Evolutionary conservation across 495 filamentous ascomycete species (phyloP).

Genomic region (Xylaria venustula): DNA sequence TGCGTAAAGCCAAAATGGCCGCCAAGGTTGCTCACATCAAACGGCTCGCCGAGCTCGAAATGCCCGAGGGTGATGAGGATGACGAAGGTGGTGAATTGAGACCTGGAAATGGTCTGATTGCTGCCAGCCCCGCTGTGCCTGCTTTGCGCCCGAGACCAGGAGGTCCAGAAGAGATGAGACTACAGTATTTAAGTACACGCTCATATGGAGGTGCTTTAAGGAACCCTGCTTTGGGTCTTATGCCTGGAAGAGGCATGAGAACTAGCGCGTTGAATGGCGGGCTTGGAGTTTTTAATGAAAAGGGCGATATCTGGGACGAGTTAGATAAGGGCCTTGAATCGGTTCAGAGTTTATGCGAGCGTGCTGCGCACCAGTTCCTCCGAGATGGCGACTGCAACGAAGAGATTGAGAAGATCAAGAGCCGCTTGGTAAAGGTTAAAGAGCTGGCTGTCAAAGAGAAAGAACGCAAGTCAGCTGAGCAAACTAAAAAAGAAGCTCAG

Average conservation of each 20-base stretch:
- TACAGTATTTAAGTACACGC: slow-evolving; percentile 35
- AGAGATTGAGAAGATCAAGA: slow-evolving; percentile 68
- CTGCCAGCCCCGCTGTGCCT: slow-evolving; percentile 4
- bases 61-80: slow-evolving; percentile 45
- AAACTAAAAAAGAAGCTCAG: slow-evolving; percentile 23
- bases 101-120: slow-evolving; percentile 21
- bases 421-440: slow-evolving; percentile 55
- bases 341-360: slow-evolving; percentile 77
- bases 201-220: slow-evolving; percentile 22
- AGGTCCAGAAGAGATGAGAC: slow-evolving; percentile 20
- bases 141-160: slow-evolving; percentile 5
- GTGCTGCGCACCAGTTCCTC: slow-evolving; percentile 82
- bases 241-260: slow-evolving; percentile 18
- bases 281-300: slow-evolving; percentile 29
- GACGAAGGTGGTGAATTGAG: slow-evolving; percentile 29
- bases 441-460: slow-evolving; percentile 58
- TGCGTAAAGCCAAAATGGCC: slow-evolving; percentile 76
- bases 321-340: slow-evolving; percentile 75
- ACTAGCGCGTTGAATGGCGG: slow-evolving; percentile 21
- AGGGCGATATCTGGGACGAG: slow-evolving; percentile 62
- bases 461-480: slow-evolving; percentile 47
- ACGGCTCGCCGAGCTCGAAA: slow-evolving; percentile 50
- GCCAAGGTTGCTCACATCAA: slow-evolving; percentile 59
- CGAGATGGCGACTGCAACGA: slow-evolving; percentile 75
- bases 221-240: slow-evolving; percentile 6